These are phyloP conservation scores for Musa balbisiana DNA, from an alignment of 202 grass and related monocot genomes.

Conservation along the genomic window DNA sequence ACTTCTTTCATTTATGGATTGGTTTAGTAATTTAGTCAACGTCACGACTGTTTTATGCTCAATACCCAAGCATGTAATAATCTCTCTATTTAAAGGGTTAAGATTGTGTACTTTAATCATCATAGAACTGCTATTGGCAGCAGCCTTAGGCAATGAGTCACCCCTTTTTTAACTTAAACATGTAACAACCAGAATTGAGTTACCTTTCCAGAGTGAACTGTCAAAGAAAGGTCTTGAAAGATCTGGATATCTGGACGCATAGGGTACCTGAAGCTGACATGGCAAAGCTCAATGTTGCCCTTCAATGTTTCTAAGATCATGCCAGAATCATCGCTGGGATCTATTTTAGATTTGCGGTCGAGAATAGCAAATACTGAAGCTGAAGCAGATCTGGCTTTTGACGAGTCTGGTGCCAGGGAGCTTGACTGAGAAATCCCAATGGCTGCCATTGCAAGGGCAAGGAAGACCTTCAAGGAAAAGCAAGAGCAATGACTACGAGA, in stretches of 20 bases:
- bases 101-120: too few relatives aligned
- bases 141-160: not conserved
- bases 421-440: slow-evolving; percentile 51
- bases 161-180: not conserved
- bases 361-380: slow-evolving; percentile 64
- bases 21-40: too few relatives aligned
- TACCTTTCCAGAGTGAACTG: slow-evolving; percentile 68
- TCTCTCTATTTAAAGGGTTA: too few relatives aligned
- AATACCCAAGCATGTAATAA: too few relatives aligned
- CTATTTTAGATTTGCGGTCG: slow-evolving; percentile 54
- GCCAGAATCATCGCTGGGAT: slow-evolving; percentile 49
- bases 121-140: too few relatives aligned
- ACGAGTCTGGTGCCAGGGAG: slow-evolving; percentile 47
- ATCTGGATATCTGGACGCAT: slow-evolving; percentile 49
- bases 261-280: slow-evolving; percentile 57
- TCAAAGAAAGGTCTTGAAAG: slow-evolving; percentile 53
- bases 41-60: too few relatives aligned
- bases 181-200: not conserved
- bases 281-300: slow-evolving; percentile 48
- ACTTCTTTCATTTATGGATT: too few relatives aligned
- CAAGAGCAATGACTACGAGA: not conserved
- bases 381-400: slow-evolving; percentile 54
- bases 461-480: slow-evolving; percentile 49
- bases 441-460: slow-evolving; percentile 60
- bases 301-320: slow-evolving; percentile 30